phyloP scores from a whole-genome alignment of 805 yeast genomes.

The Pichia thaimueangensis region DNA sequence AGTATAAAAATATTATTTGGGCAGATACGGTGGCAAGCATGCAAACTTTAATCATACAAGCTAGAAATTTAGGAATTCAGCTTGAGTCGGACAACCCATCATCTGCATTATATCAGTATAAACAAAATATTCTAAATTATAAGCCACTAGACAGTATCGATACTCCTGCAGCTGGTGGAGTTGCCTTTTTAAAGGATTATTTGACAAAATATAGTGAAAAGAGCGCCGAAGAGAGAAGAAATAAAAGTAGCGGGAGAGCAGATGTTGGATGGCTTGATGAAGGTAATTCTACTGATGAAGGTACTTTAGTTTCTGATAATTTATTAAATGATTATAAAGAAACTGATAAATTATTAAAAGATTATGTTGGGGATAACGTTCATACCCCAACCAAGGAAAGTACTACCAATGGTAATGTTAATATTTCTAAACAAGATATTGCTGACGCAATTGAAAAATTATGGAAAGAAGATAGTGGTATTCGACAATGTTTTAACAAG shows the following conservation, averaged over 20 bases:
- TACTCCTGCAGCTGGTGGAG: slow-evolving; percentile 61
- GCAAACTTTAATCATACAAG: slow-evolving; percentile 72
- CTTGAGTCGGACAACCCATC: slow-evolving; percentile 59
- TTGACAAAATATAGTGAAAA: slow-evolving; percentile 55
- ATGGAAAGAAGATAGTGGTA: slow-evolving; percentile 70
- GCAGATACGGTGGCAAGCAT: slow-evolving; percentile 82
- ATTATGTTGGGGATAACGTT: slow-evolving; percentile 16
- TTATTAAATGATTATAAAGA: slow-evolving; percentile 13
- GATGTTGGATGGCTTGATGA: slow-evolving; percentile 29
- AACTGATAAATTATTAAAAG: slow-evolving; percentile 12
- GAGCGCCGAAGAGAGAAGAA: slow-evolving; percentile 44
- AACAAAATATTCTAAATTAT: slow-evolving; percentile 46
- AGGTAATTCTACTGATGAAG: slow-evolving; percentile 7
- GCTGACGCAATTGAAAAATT: slow-evolving; percentile 64
- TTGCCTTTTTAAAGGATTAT: slow-evolving; percentile 55
- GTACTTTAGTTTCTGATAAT: slow-evolving; percentile 7
- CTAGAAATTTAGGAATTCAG: slow-evolving; percentile 55
- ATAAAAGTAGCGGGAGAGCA: slow-evolving; percentile 50
- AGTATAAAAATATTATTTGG: slow-evolving; percentile 87
- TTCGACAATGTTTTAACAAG: slow-evolving; percentile 48
- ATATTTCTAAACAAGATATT: slow-evolving; percentile 39
- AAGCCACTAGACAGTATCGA: slow-evolving; percentile 58
- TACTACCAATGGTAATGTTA: not conserved
- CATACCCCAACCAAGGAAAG: slow-evolving; percentile 5
- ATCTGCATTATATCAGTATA: slow-evolving; percentile 39